Evolutionary conservation across 768 basidiomycete genomes (phyloP).

Genomic region (Mycena venus): DNA sequence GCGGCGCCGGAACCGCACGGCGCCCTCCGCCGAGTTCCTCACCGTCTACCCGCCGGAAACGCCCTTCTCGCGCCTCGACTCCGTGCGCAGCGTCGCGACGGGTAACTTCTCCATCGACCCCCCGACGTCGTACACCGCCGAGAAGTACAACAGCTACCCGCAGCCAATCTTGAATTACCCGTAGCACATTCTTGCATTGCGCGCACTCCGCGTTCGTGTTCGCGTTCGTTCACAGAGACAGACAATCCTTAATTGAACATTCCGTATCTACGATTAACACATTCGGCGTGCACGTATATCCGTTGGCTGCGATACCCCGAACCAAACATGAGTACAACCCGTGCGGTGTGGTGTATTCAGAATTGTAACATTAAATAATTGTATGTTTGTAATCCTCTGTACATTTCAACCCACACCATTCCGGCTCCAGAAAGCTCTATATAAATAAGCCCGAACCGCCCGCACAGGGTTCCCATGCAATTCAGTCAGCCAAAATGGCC

Average conservation of each 20-base stretch:
- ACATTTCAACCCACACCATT: background rate
- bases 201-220: background rate
- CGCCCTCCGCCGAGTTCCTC: conserved; percentile 74
- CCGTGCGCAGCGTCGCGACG: background rate
- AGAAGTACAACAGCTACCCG: conserved; percentile 13
- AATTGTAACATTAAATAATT: background rate
- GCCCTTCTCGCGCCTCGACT: conserved; percentile 16
- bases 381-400: background rate
- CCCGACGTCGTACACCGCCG: conserved; percentile 1
- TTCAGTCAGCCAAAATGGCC: conserved; percentile 86
- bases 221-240: too few relatives aligned
- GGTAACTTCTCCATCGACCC: background rate
- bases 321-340: background rate
- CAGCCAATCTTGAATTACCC: conserved; percentile 16
- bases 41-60: conserved; percentile 35
- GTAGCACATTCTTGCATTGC: background rate
- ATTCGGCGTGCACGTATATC: background rate
- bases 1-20: conserved; percentile 56
- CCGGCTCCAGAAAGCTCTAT: background rate
- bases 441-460: background rate
- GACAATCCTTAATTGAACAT: conserved; percentile 6
- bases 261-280: too few relatives aligned
- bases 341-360: background rate
- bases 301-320: background rate
- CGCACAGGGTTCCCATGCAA: background rate